phyloP scores from a whole-genome alignment of 2,329 filamentous ascomycete species.

The Penicillium verrucosum region DNA sequence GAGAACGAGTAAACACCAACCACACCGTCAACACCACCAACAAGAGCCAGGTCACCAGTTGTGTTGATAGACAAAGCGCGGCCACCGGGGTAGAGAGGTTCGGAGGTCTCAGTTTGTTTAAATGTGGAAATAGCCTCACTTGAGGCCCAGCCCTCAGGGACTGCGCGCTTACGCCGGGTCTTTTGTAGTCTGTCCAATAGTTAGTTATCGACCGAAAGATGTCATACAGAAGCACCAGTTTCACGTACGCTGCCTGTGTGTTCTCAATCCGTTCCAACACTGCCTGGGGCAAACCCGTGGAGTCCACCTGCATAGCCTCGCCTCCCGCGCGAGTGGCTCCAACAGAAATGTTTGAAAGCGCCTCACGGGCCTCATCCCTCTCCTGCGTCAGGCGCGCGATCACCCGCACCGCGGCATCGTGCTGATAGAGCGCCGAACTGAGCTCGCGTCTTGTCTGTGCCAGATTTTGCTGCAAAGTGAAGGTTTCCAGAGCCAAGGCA shows the following conservation, averaged over 20 bases:
- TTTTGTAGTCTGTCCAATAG: constrained; percentile 66
- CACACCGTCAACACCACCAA: constrained; percentile 71
- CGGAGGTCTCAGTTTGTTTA: constrained; percentile 52
- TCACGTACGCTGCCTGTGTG: constrained; percentile 71
- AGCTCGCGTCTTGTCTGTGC: constrained; percentile 89
- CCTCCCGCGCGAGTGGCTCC: constrained; percentile 57
- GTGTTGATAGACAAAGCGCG: constrained; percentile 57
- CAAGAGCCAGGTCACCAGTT: constrained; percentile 63
- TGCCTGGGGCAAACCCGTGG: constrained; percentile 68
- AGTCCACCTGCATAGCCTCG: constrained; percentile 92
- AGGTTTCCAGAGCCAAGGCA: constrained; percentile 84
- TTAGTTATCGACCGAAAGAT: constrained; percentile 17
- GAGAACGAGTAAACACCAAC: constrained; percentile 76
- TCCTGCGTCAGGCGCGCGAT: constrained; percentile 89
- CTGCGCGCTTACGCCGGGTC: constrained; percentile 80
- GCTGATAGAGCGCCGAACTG: constrained; percentile 89
- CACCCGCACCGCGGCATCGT: constrained; percentile 93
- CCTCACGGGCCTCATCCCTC: constrained; percentile 86
- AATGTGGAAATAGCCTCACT: constrained; percentile 65
- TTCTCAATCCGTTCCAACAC: constrained; percentile 72
- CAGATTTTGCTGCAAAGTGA: constrained; percentile 84
- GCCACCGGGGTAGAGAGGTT: constrained; percentile 59
- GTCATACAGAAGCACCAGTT: neutral
- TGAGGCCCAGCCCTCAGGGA: constrained; percentile 82
- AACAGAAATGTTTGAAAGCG: constrained; percentile 79